Evolutionary conservation across 1,139 yeast species (phyloP).

Genomic region (Blastobotrys aristatus): DNA sequence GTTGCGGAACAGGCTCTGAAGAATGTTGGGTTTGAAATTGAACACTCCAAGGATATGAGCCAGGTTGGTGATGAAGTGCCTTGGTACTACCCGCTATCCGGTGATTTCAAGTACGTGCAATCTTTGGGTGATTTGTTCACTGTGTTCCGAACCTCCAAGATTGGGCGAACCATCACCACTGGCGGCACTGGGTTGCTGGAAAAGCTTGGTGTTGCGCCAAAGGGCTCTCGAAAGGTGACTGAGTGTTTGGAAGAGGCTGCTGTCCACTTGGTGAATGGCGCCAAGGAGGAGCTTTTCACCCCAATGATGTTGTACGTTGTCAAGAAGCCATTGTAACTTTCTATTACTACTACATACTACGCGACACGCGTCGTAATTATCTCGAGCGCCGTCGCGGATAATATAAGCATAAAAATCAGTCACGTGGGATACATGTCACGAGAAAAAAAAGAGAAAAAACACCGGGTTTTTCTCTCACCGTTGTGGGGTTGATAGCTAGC

Average conservation of each 20-base stretch:
- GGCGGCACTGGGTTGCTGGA: slow-evolving; percentile 76
- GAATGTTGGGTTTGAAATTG: slow-evolving; percentile 82
- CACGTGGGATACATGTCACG: no score
- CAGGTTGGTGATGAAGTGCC: slow-evolving; percentile 79
- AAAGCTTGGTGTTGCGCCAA: slow-evolving; percentile 82
- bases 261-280: slow-evolving; percentile 90
- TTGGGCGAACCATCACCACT: slow-evolving; percentile 86
- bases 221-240: slow-evolving; percentile 88
- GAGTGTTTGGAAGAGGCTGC: slow-evolving; percentile 96
- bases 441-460: no score
- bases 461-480: no score
- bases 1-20: slow-evolving; percentile 86
- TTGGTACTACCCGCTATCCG: slow-evolving; percentile 96
- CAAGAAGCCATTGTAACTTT: no score
- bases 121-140: slow-evolving; percentile 73
- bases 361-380: no score
- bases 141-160: slow-evolving; percentile 77
- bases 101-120: slow-evolving; percentile 88
- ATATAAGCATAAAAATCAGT: no score
- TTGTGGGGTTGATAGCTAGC: no score
- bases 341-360: no score
- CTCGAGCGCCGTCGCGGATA: no score
- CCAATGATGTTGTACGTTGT: slow-evolving; percentile 94
- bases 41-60: slow-evolving; percentile 76
- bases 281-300: slow-evolving; percentile 78